A percentile compares a stretch with the other conserved stretches of the same genome.
Evolutionary conservation across 306 rosid species (phyloP).

Genomic region (Mucuna pruriens): DNA sequence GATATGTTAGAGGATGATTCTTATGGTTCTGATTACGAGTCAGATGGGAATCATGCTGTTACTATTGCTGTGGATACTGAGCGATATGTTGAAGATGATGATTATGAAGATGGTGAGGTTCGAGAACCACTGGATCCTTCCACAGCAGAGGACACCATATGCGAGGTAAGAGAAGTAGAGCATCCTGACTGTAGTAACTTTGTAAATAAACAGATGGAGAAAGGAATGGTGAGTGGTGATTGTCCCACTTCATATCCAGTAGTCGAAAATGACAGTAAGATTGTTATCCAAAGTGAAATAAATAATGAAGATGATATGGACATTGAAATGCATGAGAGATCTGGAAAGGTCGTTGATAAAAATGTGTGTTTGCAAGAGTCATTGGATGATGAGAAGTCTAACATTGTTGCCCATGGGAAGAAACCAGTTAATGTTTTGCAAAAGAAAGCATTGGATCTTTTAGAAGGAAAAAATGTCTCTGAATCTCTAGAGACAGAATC

Average conservation of each 20-base stretch:
- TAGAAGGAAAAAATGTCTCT: conserved; percentile 38
- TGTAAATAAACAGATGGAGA: conserved; percentile 46
- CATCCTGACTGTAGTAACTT: conserved; percentile 35
- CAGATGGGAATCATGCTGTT: conserved; percentile 74
- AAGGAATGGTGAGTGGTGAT: conserved; percentile 43
- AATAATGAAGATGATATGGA: conserved; percentile 42
- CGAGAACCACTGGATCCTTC: conserved; percentile 57
- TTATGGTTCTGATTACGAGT: conserved; percentile 73
- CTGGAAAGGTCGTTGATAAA: conserved; percentile 35
- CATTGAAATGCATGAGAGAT: conserved; percentile 47
- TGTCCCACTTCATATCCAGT: conserved; percentile 39
- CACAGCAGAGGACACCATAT: conserved; percentile 46
- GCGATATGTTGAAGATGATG: conserved; percentile 64
- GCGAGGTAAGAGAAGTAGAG: conserved; percentile 67
- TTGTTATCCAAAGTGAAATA: conserved; percentile 45
- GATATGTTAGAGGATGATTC: conserved; percentile 73
- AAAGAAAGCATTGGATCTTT: conserved; percentile 38
- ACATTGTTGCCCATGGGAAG: conserved; percentile 38
- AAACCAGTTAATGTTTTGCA: conserved; percentile 35
- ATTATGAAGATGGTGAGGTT: conserved; percentile 90
- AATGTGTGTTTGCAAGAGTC: conserved; percentile 43
- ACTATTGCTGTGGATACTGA: conserved; percentile 57
- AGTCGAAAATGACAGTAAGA: conserved; percentile 45
- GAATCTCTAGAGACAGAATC: conserved; percentile 43
- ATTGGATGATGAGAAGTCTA: conserved; percentile 44